These are phyloP conservation scores for Fraxinus anomala DNA, from an alignment of 257 asterid species.

Conservation along the genomic window DNA sequence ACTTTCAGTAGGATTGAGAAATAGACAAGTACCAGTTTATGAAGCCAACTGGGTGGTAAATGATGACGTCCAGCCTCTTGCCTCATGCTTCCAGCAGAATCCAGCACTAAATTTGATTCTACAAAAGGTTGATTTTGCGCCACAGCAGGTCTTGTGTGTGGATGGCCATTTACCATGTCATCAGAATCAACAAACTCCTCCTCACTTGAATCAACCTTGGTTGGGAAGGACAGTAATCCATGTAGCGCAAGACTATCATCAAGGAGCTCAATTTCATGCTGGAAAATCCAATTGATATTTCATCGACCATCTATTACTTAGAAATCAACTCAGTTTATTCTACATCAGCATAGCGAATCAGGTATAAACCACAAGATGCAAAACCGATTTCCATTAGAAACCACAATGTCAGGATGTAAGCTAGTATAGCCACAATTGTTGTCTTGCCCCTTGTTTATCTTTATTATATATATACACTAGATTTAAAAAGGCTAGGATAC, in stretches of 20 bases:
- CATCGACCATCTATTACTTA: not conserved
- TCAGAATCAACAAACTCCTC: constrained; percentile 93
- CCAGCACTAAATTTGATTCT: constrained; percentile 57
- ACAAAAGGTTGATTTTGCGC: constrained; percentile 51
- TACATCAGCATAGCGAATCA: too few relatives aligned
- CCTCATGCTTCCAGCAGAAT: constrained; percentile 54
- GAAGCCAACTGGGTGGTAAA: constrained; percentile 72
- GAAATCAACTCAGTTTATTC: constrained; percentile 8
- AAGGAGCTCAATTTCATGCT: constrained; percentile 91
- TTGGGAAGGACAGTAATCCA: constrained; percentile 78
- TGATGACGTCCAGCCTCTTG: constrained; percentile 59
- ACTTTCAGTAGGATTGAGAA: constrained; percentile 1
- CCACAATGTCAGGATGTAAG: too few relatives aligned
- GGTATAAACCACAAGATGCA: too few relatives aligned
- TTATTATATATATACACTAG: too few relatives aligned
- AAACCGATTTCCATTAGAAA: too few relatives aligned
- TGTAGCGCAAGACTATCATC: constrained; percentile 82
- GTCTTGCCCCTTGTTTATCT: too few relatives aligned
- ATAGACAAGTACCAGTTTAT: constrained; percentile 57
- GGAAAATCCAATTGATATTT: constrained; percentile 28
- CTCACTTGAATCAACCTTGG: constrained; percentile 86
- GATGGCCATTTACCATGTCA: constrained; percentile 67
- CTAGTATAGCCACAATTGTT: too few relatives aligned
- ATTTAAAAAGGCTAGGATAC: too few relatives aligned
- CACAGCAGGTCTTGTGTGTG: constrained; percentile 42